These are phyloP conservation scores for Sporormia fimetaria DNA, from an alignment of 495 filamentous ascomycete species.

Conservation along the genomic window DNA sequence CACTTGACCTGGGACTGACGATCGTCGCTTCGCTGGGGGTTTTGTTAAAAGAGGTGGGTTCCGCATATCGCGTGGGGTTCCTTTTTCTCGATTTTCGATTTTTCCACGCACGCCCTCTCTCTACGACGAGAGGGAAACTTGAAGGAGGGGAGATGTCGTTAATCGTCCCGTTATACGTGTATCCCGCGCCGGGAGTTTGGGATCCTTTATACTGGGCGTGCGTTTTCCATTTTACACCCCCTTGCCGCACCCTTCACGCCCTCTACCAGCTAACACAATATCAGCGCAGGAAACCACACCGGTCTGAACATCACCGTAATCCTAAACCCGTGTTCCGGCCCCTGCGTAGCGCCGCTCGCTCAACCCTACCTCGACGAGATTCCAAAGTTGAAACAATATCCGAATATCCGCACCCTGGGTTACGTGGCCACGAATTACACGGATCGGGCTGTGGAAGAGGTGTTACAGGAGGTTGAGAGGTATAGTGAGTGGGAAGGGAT, in stretches of 20 bases:
- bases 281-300: slow-evolving; percentile 5
- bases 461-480: slow-evolving; percentile 13
- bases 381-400: slow-evolving; percentile 11
- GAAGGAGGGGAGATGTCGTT: slow-evolving; percentile 8
- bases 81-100: too few species aligned
- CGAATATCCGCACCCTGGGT: slow-evolving; percentile 19
- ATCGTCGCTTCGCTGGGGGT: too few species aligned
- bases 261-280: background rate
- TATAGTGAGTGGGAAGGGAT: slow-evolving; percentile 12
- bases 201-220: slow-evolving; percentile 23
- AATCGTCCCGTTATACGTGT: slow-evolving; percentile 22
- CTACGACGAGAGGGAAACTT: background rate
- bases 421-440: slow-evolving; percentile 24
- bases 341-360: slow-evolving; percentile 13
- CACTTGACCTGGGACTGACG: too few species aligned
- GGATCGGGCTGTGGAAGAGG: slow-evolving; percentile 11
- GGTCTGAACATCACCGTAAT: slow-evolving; percentile 20
- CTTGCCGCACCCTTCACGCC: background rate
- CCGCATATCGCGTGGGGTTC: too few species aligned
- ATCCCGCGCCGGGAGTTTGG: slow-evolving; percentile 20
- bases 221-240: too few species aligned
- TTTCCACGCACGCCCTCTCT: too few species aligned
- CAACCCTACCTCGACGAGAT: slow-evolving; percentile 17
- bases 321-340: slow-evolving; percentile 18
- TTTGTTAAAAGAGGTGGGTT: too few species aligned